A percentile compares a stretch with the other conserved stretches of the same genome.
phyloP scores from a whole-genome alignment of 352 stramenopile genomes.

The Phytophthora niederhauseri region DNA sequence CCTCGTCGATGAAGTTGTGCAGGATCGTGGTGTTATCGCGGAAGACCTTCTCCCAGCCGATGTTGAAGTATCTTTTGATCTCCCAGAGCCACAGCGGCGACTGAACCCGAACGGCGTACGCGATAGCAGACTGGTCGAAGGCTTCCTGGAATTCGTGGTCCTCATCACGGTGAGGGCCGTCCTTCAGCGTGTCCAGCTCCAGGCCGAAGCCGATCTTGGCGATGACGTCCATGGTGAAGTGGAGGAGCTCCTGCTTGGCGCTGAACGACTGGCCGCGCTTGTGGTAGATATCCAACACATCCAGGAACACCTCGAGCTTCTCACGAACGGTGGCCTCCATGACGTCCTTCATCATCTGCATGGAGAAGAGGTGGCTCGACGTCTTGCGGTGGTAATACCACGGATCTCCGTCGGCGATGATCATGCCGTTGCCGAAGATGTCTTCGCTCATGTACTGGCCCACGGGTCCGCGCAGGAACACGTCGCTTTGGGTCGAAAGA shows the following conservation, averaged over 20 bases:
- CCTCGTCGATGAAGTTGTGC: conserved; percentile 46
- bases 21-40: conserved; percentile 42
- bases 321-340: conserved; percentile 46
- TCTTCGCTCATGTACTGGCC: conserved; percentile 43
- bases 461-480: conserved; percentile 60
- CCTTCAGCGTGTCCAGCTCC: conserved; percentile 44
- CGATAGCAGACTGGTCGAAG: conserved; percentile 40
- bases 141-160: conserved; percentile 50
- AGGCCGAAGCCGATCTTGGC: conserved; percentile 62
- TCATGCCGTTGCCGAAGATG: conserved; percentile 63
- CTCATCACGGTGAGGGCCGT: conserved; percentile 27
- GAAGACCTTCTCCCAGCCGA: conserved; percentile 49
- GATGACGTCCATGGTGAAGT: conserved; percentile 70
- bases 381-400: conserved; percentile 76
- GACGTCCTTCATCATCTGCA: conserved; percentile 47
- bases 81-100: conserved; percentile 46
- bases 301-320: conserved; percentile 36
- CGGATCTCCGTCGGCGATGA: conserved; percentile 30
- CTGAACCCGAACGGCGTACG: conserved; percentile 35
- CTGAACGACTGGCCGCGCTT: conserved; percentile 34
- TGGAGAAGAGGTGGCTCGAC: conserved; percentile 85
- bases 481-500: conserved; percentile 56
- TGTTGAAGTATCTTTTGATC: conserved; percentile 32
- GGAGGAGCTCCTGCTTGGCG: conserved; percentile 45
- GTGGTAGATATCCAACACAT: conserved; percentile 23